Percentiles rank a stretch among this genome's conserved stretches.
phyloP scores from a whole-genome alignment of 2,329 filamentous ascomycete species.

The Epichloe baconii region DNA sequence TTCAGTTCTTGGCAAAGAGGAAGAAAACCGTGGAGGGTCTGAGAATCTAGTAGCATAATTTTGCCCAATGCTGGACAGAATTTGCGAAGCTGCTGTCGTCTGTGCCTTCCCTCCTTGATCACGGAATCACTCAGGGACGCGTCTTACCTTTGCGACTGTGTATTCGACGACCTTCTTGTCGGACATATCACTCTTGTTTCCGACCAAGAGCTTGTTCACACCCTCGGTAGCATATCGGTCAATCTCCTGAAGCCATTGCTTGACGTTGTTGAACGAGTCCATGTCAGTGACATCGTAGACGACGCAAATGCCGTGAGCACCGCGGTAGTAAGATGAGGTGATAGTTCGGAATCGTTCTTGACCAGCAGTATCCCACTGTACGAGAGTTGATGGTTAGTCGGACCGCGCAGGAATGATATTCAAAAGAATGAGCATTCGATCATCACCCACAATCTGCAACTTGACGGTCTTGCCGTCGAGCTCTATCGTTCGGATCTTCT shows the following conservation, averaged over 20 bases:
- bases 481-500: conserved; percentile 99
- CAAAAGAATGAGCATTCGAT: background rate
- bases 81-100: background rate
- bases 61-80: background rate
- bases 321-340: conserved; percentile 98
- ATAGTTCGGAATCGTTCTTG: conserved; percentile 99
- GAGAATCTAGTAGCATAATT: too few species aligned
- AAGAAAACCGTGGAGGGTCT: background rate
- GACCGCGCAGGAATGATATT: background rate
- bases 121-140: background rate
- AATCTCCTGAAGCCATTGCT: conserved; percentile 99
- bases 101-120: background rate
- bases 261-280: conserved; percentile 99
- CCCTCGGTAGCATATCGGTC: conserved; percentile 98
- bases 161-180: conserved; percentile 99
- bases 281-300: conserved; percentile 99
- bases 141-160: conserved; percentile 88
- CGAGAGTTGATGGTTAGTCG: background rate
- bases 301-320: conserved; percentile 97
- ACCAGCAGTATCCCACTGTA: conserved; percentile 94
- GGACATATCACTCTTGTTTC: conserved; percentile 99
- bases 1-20: background rate
- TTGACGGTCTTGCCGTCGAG: conserved; percentile 99
- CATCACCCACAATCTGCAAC: conserved; percentile 78
- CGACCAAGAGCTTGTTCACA: conserved; percentile 97